phyloP scores from a whole-genome alignment of 495 filamentous ascomycete genomes.

The Pseudevernia furfuracea region DNA sequence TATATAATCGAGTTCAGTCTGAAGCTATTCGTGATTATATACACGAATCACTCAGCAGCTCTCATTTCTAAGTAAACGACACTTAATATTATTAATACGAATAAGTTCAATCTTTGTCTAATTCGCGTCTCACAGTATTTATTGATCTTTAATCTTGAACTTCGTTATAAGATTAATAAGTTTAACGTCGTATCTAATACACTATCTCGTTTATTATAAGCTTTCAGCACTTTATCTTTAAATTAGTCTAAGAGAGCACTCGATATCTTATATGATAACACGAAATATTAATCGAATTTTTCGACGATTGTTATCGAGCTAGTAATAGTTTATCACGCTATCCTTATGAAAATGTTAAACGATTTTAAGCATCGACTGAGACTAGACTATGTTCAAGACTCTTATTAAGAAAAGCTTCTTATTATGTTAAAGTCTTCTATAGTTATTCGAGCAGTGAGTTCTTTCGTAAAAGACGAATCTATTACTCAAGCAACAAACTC shows the following conservation, averaged over 20 bases:
- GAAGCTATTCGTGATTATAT: background rate
- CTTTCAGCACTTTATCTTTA: background rate
- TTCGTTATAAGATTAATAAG: slow-evolving; percentile 13
- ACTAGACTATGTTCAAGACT: background rate
- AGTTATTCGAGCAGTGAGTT: no score
- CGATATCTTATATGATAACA: background rate
- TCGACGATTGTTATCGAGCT: no score
- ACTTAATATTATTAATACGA: slow-evolving; percentile 5
- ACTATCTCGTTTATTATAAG: background rate
- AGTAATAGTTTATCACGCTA: slow-evolving; percentile 1
- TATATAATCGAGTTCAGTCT: background rate
- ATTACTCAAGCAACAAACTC: no score
- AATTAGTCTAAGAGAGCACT: background rate
- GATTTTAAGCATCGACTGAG: background rate
- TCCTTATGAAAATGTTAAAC: background rate
- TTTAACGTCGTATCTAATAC: slow-evolving; percentile 5
- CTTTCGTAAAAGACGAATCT: no score
- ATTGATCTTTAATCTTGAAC: slow-evolving; percentile 10
- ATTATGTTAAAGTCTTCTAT: background rate
- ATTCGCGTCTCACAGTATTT: slow-evolving; percentile 3
- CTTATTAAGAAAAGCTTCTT: background rate
- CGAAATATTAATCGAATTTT: background rate
- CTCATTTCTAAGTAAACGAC: slow-evolving; percentile 8
- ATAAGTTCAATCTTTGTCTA: slow-evolving; percentile 9
- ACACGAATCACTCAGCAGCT: slow-evolving; percentile 1